These are phyloP conservation scores for Nephelium lappaceum DNA, from an alignment of 345 rosid species.

Conservation along the genomic window DNA sequence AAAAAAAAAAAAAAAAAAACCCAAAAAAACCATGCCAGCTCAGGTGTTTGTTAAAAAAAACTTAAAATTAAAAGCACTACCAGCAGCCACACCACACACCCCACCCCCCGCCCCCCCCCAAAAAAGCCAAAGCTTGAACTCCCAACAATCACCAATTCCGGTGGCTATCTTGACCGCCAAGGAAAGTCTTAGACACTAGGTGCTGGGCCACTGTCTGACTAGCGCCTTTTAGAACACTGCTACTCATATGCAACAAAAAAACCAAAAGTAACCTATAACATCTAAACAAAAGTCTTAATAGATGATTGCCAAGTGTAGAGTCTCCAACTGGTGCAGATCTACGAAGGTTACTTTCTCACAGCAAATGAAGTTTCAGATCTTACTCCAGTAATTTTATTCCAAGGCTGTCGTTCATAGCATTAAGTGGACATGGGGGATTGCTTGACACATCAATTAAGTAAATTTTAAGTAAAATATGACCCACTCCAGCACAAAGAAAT, in stretches of 20 bases:
- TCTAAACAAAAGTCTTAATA: background rate
- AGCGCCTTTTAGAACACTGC: too few species aligned
- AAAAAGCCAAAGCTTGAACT: too few species aligned
- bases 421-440: background rate
- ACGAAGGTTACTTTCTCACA: background rate
- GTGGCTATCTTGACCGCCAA: background rate
- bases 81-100: too few species aligned
- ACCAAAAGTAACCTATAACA: background rate
- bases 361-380: background rate
- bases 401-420: background rate
- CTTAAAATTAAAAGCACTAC: too few species aligned
- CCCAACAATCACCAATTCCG: too few species aligned
- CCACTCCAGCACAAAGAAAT: background rate
- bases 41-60: too few species aligned
- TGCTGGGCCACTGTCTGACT: too few species aligned
- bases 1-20: too few species aligned
- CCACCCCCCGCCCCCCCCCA: too few species aligned
- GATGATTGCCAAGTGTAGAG: constrained; percentile 1
- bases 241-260: too few species aligned
- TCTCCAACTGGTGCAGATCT: background rate
- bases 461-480: background rate
- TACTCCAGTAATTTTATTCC: background rate
- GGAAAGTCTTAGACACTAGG: background rate
- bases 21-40: too few species aligned
- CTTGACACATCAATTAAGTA: background rate